These are phyloP conservation scores for Nematodospora valgi DNA, from an alignment of 805 yeast species.

Conservation along the genomic window DNA sequence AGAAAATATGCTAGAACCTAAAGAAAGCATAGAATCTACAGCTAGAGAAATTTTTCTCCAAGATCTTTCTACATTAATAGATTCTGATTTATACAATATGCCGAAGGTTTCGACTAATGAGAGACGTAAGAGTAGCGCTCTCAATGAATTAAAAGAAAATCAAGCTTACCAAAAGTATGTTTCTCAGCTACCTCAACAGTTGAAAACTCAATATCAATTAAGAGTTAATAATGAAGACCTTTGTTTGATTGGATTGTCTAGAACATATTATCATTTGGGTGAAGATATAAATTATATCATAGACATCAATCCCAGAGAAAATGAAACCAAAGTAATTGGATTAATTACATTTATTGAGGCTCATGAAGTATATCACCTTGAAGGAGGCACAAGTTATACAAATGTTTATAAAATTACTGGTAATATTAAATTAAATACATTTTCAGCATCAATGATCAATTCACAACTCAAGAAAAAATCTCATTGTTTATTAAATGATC, in stretches of 20 bases:
- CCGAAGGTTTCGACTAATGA: slow-evolving; percentile 32
- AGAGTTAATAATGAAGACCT: slow-evolving; percentile 28
- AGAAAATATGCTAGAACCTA: slow-evolving; percentile 2
- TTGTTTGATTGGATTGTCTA: slow-evolving; percentile 31
- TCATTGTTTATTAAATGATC: slow-evolving; percentile 20
- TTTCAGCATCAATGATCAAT: slow-evolving; percentile 22
- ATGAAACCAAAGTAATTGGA: slow-evolving; percentile 28
- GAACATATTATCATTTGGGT: slow-evolving; percentile 35
- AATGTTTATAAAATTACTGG: slow-evolving; percentile 36
- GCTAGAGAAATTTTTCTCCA: slow-evolving; percentile 19
- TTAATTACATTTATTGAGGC: slow-evolving; percentile 35
- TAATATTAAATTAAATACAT: slow-evolving; percentile 28
- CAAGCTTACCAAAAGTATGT: slow-evolving; percentile 11
- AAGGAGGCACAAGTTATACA: slow-evolving; percentile 10
- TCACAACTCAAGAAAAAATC: too few species aligned
- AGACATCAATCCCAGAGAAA: slow-evolving; percentile 20
- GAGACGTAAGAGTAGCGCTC: slow-evolving; percentile 25
- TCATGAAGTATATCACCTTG: slow-evolving; percentile 32
- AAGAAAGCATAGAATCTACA: slow-evolving; percentile 1
- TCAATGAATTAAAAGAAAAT: slow-evolving; percentile 13
- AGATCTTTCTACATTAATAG: slow-evolving; percentile 31
- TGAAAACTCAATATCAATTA: slow-evolving; percentile 36
- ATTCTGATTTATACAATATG: slow-evolving; percentile 28
- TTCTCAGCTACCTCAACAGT: slow-evolving; percentile 26
- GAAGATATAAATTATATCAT: slow-evolving; percentile 34